Evolutionary conservation across 202 grass and related monocot genomes (phyloP).

Genomic region (Tripidium arundinaceum): DNA sequence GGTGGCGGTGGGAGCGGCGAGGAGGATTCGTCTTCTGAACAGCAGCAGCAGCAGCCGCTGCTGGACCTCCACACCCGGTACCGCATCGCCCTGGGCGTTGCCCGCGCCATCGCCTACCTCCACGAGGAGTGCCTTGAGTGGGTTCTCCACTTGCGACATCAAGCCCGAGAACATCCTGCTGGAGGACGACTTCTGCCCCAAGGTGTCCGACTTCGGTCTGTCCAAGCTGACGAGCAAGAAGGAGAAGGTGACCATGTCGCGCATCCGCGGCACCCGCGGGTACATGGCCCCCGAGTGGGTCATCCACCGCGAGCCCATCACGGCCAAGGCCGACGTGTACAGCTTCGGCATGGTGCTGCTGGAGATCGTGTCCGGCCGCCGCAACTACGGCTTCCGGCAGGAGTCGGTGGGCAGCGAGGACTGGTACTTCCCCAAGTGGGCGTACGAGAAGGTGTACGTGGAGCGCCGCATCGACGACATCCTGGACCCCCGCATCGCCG

Average conservation of each 20-base stretch:
- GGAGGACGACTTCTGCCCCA: conserved; percentile 38
- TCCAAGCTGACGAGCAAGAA: conserved; percentile 38
- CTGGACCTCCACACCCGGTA: conserved; percentile 32
- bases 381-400: conserved; percentile 65
- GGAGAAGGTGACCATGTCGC: conserved; percentile 68
- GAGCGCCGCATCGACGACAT: conserved; percentile 72
- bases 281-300: conserved; percentile 67
- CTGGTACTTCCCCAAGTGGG: conserved; percentile 92
- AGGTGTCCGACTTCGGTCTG: conserved; percentile 42
- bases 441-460: conserved; percentile 70
- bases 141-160: conserved; percentile 54
- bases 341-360: conserved; percentile 52
- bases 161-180: conserved; percentile 34
- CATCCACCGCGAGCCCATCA: conserved; percentile 42
- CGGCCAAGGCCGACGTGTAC: conserved; percentile 43
- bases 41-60: not conserved
- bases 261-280: conserved; percentile 56
- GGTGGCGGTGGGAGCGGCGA: not conserved
- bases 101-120: conserved; percentile 38
- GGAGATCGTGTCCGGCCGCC: conserved; percentile 37
- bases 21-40: not conserved
- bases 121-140: conserved; percentile 46
- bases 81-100: conserved; percentile 34
- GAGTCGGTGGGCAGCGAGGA: conserved; percentile 64
- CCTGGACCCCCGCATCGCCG: conserved; percentile 54